These are phyloP conservation scores for Claviceps sp. DNA, from an alignment of 2,329 filamentous ascomycete genomes.

Conservation along the genomic window DNA sequence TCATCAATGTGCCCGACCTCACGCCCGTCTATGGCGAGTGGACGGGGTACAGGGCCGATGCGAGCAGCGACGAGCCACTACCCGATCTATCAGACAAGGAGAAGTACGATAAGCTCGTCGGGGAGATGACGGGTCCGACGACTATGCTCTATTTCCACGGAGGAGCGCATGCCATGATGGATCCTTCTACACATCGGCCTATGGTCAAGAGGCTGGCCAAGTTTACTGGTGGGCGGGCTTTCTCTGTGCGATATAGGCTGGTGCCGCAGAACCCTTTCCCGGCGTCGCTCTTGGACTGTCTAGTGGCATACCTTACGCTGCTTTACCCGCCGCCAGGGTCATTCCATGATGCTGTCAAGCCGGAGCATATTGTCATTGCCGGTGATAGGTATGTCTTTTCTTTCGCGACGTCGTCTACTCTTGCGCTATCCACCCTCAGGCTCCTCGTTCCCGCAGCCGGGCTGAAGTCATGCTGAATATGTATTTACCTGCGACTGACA, in stretches of 20 bases:
- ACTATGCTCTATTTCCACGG: conserved; percentile 66
- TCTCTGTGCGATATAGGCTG: conserved; percentile 61
- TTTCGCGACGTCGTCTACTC: background rate
- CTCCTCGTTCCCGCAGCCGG: too few relatives aligned
- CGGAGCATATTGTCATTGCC: conserved; percentile 54
- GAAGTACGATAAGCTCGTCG: conserved; percentile 54
- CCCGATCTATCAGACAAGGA: conserved; percentile 47
- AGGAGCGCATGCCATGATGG: conserved; percentile 60
- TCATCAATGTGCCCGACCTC: conserved; percentile 33
- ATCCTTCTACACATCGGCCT: conserved; percentile 52
- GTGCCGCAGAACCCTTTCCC: conserved; percentile 66
- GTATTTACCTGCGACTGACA: too few relatives aligned
- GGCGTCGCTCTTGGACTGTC: conserved; percentile 55
- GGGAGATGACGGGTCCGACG: conserved; percentile 46
- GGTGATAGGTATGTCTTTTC: conserved; percentile 45
- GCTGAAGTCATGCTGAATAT: background rate
- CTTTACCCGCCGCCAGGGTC: conserved; percentile 58
- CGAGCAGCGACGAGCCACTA: conserved; percentile 32
- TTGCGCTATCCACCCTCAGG: background rate
- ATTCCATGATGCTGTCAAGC: conserved; percentile 49
- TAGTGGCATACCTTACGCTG: conserved; percentile 59
- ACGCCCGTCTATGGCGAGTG: conserved; percentile 56
- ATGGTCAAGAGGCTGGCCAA: conserved; percentile 49
- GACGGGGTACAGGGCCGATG: conserved; percentile 54
- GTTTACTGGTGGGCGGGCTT: conserved; percentile 51